Evolutionary conservation across 106 monocot genomes (phyloP).

Genomic region (Phalaenopsis equestris): DNA sequence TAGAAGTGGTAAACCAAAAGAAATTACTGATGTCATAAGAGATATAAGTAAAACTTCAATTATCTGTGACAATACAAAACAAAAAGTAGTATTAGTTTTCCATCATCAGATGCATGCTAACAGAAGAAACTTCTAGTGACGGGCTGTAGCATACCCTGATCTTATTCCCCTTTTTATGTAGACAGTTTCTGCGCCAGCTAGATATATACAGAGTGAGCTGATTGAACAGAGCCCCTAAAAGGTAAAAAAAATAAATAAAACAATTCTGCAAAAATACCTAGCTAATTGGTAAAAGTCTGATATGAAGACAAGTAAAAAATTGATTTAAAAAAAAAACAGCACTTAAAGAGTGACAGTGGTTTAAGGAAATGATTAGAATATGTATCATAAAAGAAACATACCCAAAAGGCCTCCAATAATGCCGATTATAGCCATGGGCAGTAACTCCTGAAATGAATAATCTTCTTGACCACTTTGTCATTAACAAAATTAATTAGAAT

Average conservation of each 20-base stretch:
- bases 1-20: slow-evolving; percentile 84
- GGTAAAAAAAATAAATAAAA: not conserved
- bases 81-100: slow-evolving; percentile 3
- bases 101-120: not conserved
- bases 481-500: slow-evolving; percentile 8
- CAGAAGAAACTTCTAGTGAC: not conserved
- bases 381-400: slow-evolving; percentile 21
- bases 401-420: slow-evolving; percentile 94
- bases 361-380: not conserved
- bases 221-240: slow-evolving; percentile 92
- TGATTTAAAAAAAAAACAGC: not conserved
- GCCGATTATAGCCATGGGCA: slow-evolving; percentile 97
- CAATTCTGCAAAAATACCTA: not conserved
- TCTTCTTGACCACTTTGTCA: slow-evolving; percentile 84
- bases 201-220: slow-evolving; percentile 93
- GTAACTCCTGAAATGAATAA: slow-evolving; percentile 88
- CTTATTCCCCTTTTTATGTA: slow-evolving; percentile 83
- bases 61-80: slow-evolving; percentile 41
- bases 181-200: slow-evolving; percentile 73
- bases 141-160: slow-evolving; percentile 53
- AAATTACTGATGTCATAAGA: slow-evolving; percentile 75
- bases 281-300: not conserved
- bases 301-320: not conserved
- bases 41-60: slow-evolving; percentile 88
- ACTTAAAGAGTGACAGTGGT: not conserved